Base-by-base conservation (phyloP, 2,329 filamentous ascomycete species). In the Trichophyton simii region DNA sequence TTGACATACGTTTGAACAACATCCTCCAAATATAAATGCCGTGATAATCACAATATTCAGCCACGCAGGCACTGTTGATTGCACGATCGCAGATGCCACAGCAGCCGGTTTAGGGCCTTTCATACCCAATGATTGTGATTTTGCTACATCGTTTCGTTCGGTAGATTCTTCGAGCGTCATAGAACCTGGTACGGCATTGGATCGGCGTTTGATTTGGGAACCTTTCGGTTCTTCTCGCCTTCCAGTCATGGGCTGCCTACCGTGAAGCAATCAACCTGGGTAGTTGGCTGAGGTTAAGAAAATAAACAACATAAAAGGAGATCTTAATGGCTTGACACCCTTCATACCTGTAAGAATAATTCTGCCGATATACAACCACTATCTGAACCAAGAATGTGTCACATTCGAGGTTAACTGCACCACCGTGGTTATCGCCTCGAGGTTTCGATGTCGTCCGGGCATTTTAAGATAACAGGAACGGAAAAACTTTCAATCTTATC, bases 11-110 rank as follows among this genome's bases (percentile, higher is more conserved):
- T 96, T 96, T 41, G 89, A 90, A 76, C 91, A 96, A 72, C 91
- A 96, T 34, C 94, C 94, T 59, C 94, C 94, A 73, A 99, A 96
- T 63, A 99, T 97, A 66, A 97, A 82, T 59, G 81, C 81, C 62
- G 92, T 80, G 82, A 95, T 95, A 62, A 81, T 78, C 22, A 80
- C 78, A 54, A 86, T 78, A 62, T 82, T 81, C 42, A 88, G 73
- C 81, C 82, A 86, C 72, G 81, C 80, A 36, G 83, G 82, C 62
- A 87, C 46, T 1, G 70, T 67, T 8, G 71, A 64, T 63, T 73
- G 69, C 6, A 66, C 67, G n/a, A 68, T 68, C 2, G 72, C 72
- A 13, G 67, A 65, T 15, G 66, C 64, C 57, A 75, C 61, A 22
- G 9, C 5, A 9, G 18, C 44, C 22, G 6, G 38, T 4, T 42